phyloP scores from a whole-genome alignment of 768 basidiomycete genomes.

The Macrolepiota fuliginosa region DNA sequence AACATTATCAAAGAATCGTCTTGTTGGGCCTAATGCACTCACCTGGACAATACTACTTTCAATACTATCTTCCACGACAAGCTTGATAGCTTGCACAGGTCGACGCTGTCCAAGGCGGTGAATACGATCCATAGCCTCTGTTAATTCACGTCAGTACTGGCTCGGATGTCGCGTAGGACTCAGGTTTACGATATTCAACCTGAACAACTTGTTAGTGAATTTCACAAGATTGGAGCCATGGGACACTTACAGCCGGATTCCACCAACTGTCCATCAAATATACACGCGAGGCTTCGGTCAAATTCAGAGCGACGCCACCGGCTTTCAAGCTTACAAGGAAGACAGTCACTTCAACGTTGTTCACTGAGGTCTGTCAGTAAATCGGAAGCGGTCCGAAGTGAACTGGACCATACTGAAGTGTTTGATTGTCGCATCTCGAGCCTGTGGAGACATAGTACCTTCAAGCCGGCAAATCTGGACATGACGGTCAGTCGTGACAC shows the following conservation, averaged over 20 bases:
- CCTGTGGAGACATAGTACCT: constrained; percentile 96
- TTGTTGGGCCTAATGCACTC: constrained; percentile 11
- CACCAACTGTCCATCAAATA: constrained; percentile 99
- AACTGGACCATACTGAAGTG: constrained; percentile 71
- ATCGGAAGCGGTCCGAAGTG: not conserved
- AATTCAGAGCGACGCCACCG: constrained; percentile 88
- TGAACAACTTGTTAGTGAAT: constrained; percentile 18
- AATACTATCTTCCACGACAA: constrained; percentile 95
- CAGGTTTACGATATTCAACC: constrained; percentile 76
- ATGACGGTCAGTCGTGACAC: not conserved
- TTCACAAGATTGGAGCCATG: not conserved
- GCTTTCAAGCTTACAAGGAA: constrained; percentile 97
- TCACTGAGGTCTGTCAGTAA: constrained; percentile 51
- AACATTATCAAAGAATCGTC: not conserved
- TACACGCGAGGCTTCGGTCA: constrained; percentile 90
- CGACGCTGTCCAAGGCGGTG: constrained; percentile 94
- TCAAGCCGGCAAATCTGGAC: constrained; percentile 86
- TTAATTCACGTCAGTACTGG: constrained; percentile 1
- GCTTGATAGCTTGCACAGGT: constrained; percentile 90
- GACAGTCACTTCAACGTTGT: constrained; percentile 92
- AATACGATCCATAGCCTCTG: constrained; percentile 97
- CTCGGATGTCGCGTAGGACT: not conserved
- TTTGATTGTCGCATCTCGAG: constrained; percentile 91
- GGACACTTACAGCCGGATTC: constrained; percentile 82
- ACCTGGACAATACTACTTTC: constrained; percentile 93